These are phyloP conservation scores for Cupressus sempervirens DNA, from an alignment of 75 land plant species.

Conservation along the genomic window DNA sequence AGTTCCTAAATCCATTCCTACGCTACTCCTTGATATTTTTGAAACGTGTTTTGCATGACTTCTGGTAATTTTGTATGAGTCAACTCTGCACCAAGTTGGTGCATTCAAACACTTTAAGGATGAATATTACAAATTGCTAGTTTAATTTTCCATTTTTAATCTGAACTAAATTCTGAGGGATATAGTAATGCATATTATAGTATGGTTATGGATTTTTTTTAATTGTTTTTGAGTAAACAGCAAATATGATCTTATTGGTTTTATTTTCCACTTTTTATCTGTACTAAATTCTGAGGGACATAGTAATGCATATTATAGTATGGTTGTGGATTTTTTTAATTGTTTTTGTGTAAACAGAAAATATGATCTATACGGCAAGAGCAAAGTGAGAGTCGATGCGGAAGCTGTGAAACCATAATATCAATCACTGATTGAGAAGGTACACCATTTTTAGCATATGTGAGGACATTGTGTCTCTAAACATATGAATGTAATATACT, in stretches of 20 bases:
- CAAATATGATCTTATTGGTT: too few species aligned
- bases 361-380: slow-evolving; percentile 91
- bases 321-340: not conserved
- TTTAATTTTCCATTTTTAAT: too few species aligned
- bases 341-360: slow-evolving; percentile 47
- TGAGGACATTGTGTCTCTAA: too few species aligned
- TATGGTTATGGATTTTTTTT: too few species aligned
- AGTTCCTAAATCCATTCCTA: not conserved
- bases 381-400: slow-evolving; percentile 71
- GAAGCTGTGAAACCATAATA: slow-evolving; percentile 86
- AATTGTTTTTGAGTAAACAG: too few species aligned
- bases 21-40: not conserved
- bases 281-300: not conserved
- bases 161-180: too few species aligned
- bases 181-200: too few species aligned
- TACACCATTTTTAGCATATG: slow-evolving; percentile 1
- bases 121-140: slow-evolving; percentile 57
- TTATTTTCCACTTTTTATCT: not conserved
- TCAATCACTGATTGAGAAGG: slow-evolving; percentile 76
- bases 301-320: not conserved
- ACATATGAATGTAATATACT: slow-evolving; percentile 26
- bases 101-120: slow-evolving; percentile 73
- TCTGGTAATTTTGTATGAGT: not conserved
- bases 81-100: slow-evolving; percentile 67
- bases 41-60: not conserved